Base-by-base conservation (phyloP, 2,329 filamentous ascomycete genomes). In the Aureobasidium sp. region DNA sequence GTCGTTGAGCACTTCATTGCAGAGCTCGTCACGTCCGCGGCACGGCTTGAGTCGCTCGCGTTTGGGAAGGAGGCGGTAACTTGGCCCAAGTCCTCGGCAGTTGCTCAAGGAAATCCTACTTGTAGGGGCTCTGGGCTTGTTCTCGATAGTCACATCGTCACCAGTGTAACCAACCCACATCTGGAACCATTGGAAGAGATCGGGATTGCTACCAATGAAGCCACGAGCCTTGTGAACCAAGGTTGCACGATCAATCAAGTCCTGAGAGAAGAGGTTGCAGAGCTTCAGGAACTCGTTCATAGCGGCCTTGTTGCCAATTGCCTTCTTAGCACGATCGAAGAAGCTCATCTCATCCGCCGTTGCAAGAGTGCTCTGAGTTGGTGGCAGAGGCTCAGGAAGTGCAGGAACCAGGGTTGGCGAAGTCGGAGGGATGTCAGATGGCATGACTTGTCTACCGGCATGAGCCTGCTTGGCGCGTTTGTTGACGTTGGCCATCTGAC, bases 251-350 rank as follows among this genome's bases (percentile, higher is more conserved):
- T 96, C 91, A 65, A 99, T 95, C 56, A 99, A 82, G 67, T 95
- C 92, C 69, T 96, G 90, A 26, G 89, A 94, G 77, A 91, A 99
- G 34, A 99, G 82, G 68, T 97, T 99, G 79, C 93, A 94, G 7
- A 99, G 84, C 78, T 99, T 99, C 66, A 99, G 77, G 75, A 99
- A 99, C 73, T 99, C 94, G 69, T 90, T 92, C 82, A 96, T 95
- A 2, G 88, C 88, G 62, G 90, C 89, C 73, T 96, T 89, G 74
- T 97, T 97, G 65, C 88, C 87, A 63, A 99, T 90, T 70, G 88
- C 93, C 76, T 99, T 99, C 82, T 97, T 97, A 20, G 94, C 92
- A 8, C 92, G 87, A 65, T 99, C 94, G 69, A 99, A 99, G 76
- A 97, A 97, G 1, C 86, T 86, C 59, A 97, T 82, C 71, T 97